These are phyloP conservation scores for Starmera quercuum DNA, from an alignment of 805 yeast genomes.

Conservation along the genomic window DNA sequence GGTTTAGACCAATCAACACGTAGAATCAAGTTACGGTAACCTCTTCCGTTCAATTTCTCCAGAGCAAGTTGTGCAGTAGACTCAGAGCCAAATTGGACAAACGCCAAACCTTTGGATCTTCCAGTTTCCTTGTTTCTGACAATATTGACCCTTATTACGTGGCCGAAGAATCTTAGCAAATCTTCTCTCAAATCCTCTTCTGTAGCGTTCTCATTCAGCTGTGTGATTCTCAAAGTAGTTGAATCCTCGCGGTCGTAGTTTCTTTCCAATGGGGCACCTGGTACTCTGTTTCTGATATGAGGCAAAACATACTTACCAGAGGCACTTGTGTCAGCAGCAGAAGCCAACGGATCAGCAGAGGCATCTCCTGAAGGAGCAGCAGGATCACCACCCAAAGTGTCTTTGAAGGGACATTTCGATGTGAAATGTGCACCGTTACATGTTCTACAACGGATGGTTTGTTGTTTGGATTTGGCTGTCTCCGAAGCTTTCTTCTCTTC, in stretches of 20 bases:
- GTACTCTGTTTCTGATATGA: constrained; percentile 35
- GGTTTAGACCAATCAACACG: constrained; percentile 54
- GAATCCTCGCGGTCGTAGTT: constrained; percentile 79
- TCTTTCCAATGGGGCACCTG: constrained; percentile 31
- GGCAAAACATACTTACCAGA: constrained; percentile 34
- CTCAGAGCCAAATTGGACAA: constrained; percentile 70
- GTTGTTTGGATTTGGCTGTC: constrained; percentile 38
- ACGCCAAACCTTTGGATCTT: constrained; percentile 92
- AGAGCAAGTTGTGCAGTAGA: constrained; percentile 70
- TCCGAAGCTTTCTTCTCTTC: constrained; percentile 44
- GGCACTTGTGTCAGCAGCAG: constrained; percentile 23
- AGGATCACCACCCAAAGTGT: constrained; percentile 55
- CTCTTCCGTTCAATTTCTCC: constrained; percentile 76
- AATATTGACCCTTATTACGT: constrained; percentile 65
- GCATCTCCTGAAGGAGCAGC: constrained; percentile 22
- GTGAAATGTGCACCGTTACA: constrained; percentile 96
- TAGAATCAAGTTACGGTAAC: constrained; percentile 84
- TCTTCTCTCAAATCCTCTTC: constrained; percentile 74
- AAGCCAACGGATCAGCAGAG: constrained; percentile 22
- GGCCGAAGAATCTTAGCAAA: constrained; percentile 62
- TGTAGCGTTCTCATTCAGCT: constrained; percentile 77
- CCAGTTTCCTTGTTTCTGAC: constrained; percentile 92
- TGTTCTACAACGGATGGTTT: constrained; percentile 65
- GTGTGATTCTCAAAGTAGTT: constrained; percentile 83
- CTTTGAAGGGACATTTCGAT: constrained; percentile 92